These are phyloP conservation scores for Baeospora myosura DNA, from an alignment of 1,284 basidiomycete genomes.

Conservation along the genomic window DNA sequence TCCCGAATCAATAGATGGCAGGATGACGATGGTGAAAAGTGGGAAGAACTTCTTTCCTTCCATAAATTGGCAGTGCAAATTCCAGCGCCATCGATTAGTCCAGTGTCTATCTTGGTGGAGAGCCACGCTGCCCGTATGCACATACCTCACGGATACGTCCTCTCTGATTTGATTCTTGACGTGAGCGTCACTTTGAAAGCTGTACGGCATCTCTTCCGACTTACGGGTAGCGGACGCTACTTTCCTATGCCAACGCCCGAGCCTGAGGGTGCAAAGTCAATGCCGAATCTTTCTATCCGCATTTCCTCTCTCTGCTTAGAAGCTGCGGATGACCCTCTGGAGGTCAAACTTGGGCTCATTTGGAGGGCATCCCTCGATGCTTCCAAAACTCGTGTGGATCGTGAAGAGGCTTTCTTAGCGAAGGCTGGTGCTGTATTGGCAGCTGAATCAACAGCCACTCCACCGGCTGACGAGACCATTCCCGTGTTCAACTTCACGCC, in stretches of 20 bases:
- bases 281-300: conserved; percentile 62
- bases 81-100: conserved; percentile 20
- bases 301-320: conserved; percentile 67
- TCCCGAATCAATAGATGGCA: conserved; percentile 26
- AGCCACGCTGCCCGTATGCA: conserved; percentile 67
- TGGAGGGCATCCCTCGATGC: conserved; percentile 76
- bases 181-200: conserved; percentile 60
- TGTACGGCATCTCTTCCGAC: conserved; percentile 52
- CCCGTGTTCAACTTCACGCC: conserved; percentile 51
- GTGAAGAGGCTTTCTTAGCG: conserved; percentile 77
- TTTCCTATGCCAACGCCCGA: conserved; percentile 46
- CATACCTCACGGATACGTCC: conserved; percentile 74
- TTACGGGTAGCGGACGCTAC: conserved; percentile 41
- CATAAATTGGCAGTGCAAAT: conserved; percentile 51
- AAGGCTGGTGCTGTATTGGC: conserved; percentile 62
- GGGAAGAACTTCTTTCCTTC: conserved; percentile 76
- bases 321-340: conserved; percentile 85
- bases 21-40: conserved; percentile 33
- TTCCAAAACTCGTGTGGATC: conserved; percentile 64
- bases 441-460: conserved; percentile 28
- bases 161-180: conserved; percentile 71
- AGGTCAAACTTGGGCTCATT: conserved; percentile 74
- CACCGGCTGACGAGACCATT: conserved; percentile 19
- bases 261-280: conserved; percentile 62
- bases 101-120: conserved; percentile 38